Base-by-base conservation (phyloP, 768 basidiomycete genomes). In the Phallus indusiatus region DNA sequence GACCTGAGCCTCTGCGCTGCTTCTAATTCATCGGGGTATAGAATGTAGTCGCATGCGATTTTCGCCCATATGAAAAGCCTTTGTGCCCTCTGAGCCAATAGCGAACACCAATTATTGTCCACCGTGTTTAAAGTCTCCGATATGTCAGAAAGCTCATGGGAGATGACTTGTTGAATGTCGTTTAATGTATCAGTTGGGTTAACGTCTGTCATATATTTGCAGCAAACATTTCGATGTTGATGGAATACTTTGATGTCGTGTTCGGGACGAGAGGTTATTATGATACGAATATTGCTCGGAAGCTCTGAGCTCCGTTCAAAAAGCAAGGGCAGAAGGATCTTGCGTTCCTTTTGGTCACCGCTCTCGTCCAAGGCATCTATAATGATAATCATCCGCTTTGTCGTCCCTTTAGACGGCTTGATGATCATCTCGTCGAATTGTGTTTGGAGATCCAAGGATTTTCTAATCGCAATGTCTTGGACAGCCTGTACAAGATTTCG, bases 331-430 rank as follows among this genome's bases (percentile, higher is more conserved):
- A n/a, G n/a, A n/a, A n/a, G n/a, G n/a, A n/a, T n/a, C n/a, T n/a
- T n/a, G n/a, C n/a, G n/a, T n/a, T n/a, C n/a, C n/a, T n/a, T n/a
- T n/a, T n/a, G n/a, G n/a, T n/a, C n/a, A n/a, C n/a, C n/a, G n/a
- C n/a, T n/a, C n/a, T n/a, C n/a, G n/a, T n/a, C n/a, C n/a, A n/a
- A n/a, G n/a, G n/a, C n/a, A 47, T 76, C 73, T 17, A 75, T 66
- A 17, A 75, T 65, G 7, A 74, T 55, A 11, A 74, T 37, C 2
- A 75, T 47, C 12, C 73, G 73, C 0, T 69, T 69, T 11, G 18
- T 20, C n/a, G n/a, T 21, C 1, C 10, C 22, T 20, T 2, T 20
- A 1, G 21, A 2, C 9, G 53, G 53, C 18, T 54, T 28, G 2
- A 54, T 35, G 16, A 54, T 18, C 10, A 54, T 1, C 34, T 28